Base-by-base conservation (phyloP, 768 basidiomycete species). In the Dentipellis sp. region DNA sequence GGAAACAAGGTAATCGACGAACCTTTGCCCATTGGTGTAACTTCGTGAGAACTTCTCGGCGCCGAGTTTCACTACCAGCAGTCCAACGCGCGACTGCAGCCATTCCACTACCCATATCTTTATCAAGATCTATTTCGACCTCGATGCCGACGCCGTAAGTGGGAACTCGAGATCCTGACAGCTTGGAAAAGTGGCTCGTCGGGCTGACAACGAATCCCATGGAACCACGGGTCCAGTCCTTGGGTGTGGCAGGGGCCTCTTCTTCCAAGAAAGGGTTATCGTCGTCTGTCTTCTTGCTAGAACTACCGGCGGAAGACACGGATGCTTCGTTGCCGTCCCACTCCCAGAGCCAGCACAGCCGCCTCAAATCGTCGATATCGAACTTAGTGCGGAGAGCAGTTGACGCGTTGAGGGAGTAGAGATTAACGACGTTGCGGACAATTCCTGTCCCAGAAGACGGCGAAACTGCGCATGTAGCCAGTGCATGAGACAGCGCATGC, bases 41-140 rank as follows among this genome's bases (percentile, higher is more conserved):
- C 64, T 88, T 92, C 16, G 66, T 59, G 22, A 73, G 73, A 59
- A 91, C 77, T 53, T 79, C 72, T 54, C 74, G 70, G 54, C 82
- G 79, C 54, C 91, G 80, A 36, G 70, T 71, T 54, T 88, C 86
- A 38, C 78, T 71, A 46, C 75, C 81, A 29, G 86, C 80, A 2
- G 91, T 91, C 91, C 91, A 93, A 55, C 88, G 80, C 53, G 91
- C 90, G 46, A 93, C 87, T 29, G 90, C 87, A 38, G 88, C 88
- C 86, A 92, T 91, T n/a, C 90, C 88, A 47, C 79, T 82, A 19
- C 74, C 74, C 84, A 88, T 83, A 62, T 79, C 82, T 70, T 87
- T 88, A 69, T 89, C 87, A 55, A 90, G 79, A 63, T 91, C 82
- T 74, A 89, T 85, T 62, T 91, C 88, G 22, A 91, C 88, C 69